Evolutionary conservation across 78 protist species (phyloP).

Genomic region (Bodo saltans): DNA sequence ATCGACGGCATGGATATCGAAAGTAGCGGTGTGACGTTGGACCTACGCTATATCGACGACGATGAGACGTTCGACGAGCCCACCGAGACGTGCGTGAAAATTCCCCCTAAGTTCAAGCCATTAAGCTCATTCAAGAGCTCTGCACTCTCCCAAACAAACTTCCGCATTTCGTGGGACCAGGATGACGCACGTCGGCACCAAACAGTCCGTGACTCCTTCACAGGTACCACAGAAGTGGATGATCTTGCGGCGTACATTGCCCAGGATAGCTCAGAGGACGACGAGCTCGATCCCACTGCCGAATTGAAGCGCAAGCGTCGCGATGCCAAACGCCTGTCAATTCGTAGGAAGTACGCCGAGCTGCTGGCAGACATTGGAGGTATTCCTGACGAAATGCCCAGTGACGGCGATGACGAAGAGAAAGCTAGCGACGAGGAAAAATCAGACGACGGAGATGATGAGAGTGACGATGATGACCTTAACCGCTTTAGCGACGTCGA

Average conservation of each 20-base stretch:
- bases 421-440: not conserved
- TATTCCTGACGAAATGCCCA: not conserved
- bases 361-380: constrained; percentile 15
- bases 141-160: not conserved
- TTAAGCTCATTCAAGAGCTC: not conserved
- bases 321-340: not conserved
- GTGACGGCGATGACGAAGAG: not conserved
- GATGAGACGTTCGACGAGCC: constrained; percentile 7
- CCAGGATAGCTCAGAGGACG: not conserved
- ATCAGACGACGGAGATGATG: not conserved
- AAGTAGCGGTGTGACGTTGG: not conserved
- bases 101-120: not conserved
- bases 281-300: not conserved
- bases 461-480: not conserved
- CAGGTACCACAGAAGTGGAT: not conserved
- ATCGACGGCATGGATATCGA: constrained; percentile 32
- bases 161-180: constrained; percentile 35
- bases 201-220: not conserved
- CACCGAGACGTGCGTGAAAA: not conserved
- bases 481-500: not conserved
- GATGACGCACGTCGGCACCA: not conserved
- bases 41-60: constrained; percentile 17
- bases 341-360: constrained; percentile 17
- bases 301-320: not conserved
- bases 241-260: not conserved